Evolutionary conservation across 805 yeast genomes (phyloP), one percentile per base, ranked within the genome.

Genomic region (Spathaspora boniae): DNA sequence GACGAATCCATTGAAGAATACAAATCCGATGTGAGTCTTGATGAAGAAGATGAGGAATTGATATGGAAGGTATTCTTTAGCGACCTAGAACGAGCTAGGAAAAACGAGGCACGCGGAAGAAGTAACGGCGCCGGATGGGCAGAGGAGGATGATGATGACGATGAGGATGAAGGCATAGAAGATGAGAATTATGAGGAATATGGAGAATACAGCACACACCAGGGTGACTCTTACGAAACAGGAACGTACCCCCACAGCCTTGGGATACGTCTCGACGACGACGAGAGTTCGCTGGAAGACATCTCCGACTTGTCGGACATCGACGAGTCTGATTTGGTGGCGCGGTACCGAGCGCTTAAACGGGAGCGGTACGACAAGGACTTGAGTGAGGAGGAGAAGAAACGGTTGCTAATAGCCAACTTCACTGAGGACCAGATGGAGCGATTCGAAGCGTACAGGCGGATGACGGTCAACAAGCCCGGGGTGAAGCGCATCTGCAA

Each of bases 361-460:
- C 67, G 68, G 25, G 38, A 63, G 35, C 63, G 56, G 23, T 44
- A 43, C 14, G 56, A 51, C 27, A 46, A 42, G 19, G 42, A 52
- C 15, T 38, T 65, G 20, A 41, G 48, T 16, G 70, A 76, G 35
- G 82, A 79, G 42, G 86, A 82, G 27, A 67, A 72, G 38, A 70
- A 76, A 37, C 67, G 79, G 36, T 50, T 87, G 18, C 65, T 89
- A 43, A 73, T 88, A 40, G 76, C 86, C 15, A 77, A 80, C 44
- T 76, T 91, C 54, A 82, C 83, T 44, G 76, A 75, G n/a, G 85
- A 80, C 19, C 97, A 91, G 53, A 80, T 85, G 80, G 80, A 81
- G 38, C 62, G 96, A 34, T 91, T 87, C 57, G 96, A 88, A 54
- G 84, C 83, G 16, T 88, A 80, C 58, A 72, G 96, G 45, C 69